phyloP scores from a whole-genome alignment of 2,329 filamentous ascomycete species.

The Volutella citrinella region DNA sequence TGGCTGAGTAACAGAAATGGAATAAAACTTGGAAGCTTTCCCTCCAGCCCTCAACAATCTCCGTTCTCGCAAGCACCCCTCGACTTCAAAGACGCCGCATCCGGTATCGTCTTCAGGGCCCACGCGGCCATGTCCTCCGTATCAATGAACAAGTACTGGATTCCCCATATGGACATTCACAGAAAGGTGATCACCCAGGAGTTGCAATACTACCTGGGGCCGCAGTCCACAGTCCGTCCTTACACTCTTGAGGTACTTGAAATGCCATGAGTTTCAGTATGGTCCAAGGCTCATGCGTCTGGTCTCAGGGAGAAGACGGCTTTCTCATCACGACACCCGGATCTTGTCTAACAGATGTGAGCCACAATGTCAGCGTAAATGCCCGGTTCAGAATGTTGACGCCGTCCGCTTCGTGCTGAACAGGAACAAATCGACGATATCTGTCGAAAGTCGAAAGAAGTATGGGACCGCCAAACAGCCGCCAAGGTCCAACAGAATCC shows the following conservation, averaged over 20 bases:
- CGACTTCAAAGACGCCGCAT: no score
- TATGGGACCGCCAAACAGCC: conserved; percentile 54
- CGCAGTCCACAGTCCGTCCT: conserved; percentile 54
- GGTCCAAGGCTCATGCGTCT: conserved; percentile 20
- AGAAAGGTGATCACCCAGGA: conserved; percentile 59
- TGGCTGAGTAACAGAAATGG: no score
- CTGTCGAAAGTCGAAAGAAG: conserved; percentile 55
- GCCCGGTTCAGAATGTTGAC: conserved; percentile 15
- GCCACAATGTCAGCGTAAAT: conserved; percentile 20
- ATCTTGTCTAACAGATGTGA: conserved; percentile 57
- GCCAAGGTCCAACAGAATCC: conserved; percentile 44
- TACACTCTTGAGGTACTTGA: conserved; percentile 53
- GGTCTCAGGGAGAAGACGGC: conserved; percentile 54
- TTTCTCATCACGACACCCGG: conserved; percentile 59
- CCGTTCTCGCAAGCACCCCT: no score
- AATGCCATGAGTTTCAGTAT: conserved; percentile 15
- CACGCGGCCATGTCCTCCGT: conserved; percentile 28
- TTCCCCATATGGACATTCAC: conserved; percentile 57
- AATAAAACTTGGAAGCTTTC: no score
- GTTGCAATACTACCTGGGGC: conserved; percentile 57
- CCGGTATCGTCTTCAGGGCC: no score
- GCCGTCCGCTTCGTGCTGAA: conserved; percentile 4
- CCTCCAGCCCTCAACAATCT: no score
- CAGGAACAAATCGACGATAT: conserved; percentile 64
- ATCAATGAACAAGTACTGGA: conserved; percentile 58